Base-by-base conservation (phyloP, 2,329 filamentous ascomycete species). In the Neonectria ditissima region DNA sequence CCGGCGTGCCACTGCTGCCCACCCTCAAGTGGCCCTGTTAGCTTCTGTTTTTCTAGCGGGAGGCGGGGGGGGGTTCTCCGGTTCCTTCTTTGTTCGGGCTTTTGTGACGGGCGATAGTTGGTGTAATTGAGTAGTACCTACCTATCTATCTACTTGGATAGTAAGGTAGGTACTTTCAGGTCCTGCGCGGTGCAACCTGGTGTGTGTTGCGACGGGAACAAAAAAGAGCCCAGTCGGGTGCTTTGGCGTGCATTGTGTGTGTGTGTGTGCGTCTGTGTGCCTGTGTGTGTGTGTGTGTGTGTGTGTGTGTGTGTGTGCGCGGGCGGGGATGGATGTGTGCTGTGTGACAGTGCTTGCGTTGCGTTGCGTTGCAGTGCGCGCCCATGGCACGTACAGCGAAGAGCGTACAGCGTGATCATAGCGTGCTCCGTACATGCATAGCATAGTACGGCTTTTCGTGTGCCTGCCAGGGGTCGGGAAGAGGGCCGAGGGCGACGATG, bases 1-100 rank as follows among this genome's bases (percentile, higher is more conserved):
- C 43, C 28, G 30, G 50, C 22, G 50, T 54, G n/a, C 50, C 41
- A 60, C 39, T 60, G 37, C 57, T 59, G 56, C 34, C 55, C 47
- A 48, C 44, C 44, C 30, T 57, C 32, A 26, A 47, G 30, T 20
- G 54, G 26, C 22, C 16, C 44, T 47, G 56, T 59, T 59, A 59
- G 57, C 57, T 50, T n/a, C 50, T 24, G 37, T 20, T 32, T 32
- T 53, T 37, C 34, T 37, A 14, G 34, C 34, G 39, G 39, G 47
- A 59, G 16, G n/a, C n/a, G n/a, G n/a, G n/a, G n/a, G n/a, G n/a
- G n/a, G 48, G 37, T 59, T 39, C 28, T 22, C 11, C 11, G 3
- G 5, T 9, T 32, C 11, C 30, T 41, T 18, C n/a, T 11, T 9
- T 7, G 34, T 37, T 37, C 26, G 26, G 5, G 8, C 22, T 34